Evolutionary conservation across 805 yeast genomes (phyloP).

Genomic region (Priceomyces fermenticarens): DNA sequence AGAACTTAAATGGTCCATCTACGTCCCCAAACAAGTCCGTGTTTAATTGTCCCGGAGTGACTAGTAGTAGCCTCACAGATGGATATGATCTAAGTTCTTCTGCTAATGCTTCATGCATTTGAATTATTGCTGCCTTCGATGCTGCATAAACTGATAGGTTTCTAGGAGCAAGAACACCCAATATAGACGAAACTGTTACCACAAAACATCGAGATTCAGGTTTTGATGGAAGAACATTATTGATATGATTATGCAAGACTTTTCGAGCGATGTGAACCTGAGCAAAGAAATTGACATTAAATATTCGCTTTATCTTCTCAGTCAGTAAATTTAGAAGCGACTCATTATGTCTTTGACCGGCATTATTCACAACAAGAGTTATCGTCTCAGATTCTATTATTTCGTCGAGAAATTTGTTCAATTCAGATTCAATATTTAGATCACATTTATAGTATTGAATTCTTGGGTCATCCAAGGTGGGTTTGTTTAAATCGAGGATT

Average conservation of each 20-base stretch:
- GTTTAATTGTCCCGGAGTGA: slow-evolving; percentile 51
- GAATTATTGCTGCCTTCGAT: slow-evolving; percentile 44
- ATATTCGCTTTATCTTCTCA: slow-evolving; percentile 19
- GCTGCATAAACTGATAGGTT: slow-evolving; percentile 48
- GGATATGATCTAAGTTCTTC: slow-evolving; percentile 31
- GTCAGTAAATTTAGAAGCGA: slow-evolving; percentile 22
- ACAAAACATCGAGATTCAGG: slow-evolving; percentile 24
- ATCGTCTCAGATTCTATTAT: slow-evolving; percentile 9
- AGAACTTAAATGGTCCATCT: slow-evolving; percentile 33
- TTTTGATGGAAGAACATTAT: slow-evolving; percentile 4
- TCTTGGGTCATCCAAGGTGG: slow-evolving; percentile 10
- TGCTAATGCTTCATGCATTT: slow-evolving; percentile 43
- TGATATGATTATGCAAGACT: slow-evolving; percentile 19
- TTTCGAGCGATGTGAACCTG: slow-evolving; percentile 22
- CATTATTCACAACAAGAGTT: slow-evolving; percentile 42
- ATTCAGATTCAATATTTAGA: slow-evolving; percentile 15
- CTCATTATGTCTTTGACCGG: slow-evolving; percentile 43
- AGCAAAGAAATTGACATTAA: slow-evolving; percentile 31
- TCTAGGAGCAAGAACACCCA: slow-evolving; percentile 49
- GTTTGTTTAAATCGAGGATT: slow-evolving; percentile 27
- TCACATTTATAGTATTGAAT: slow-evolving; percentile 24
- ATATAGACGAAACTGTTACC: slow-evolving; percentile 44
- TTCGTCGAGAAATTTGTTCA: slow-evolving; percentile 4
- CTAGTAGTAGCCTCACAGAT: slow-evolving; percentile 31
- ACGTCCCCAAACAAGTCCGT: slow-evolving; percentile 50